phyloP scores from a whole-genome alignment of 2,329 filamentous ascomycete genomes.

The Phoma sp. region DNA sequence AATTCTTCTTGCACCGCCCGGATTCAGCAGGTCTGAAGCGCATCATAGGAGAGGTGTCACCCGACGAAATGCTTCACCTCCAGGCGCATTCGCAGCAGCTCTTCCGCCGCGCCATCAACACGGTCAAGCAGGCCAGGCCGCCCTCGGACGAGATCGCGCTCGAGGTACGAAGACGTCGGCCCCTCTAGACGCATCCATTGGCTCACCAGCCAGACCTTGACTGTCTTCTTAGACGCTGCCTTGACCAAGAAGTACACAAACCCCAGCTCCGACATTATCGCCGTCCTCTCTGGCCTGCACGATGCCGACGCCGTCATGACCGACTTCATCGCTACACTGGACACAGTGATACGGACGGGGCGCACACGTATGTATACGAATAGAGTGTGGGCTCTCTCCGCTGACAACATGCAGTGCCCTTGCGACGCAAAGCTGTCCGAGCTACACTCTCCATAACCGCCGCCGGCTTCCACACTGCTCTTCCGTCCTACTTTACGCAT shows the following conservation, averaged over 20 bases:
- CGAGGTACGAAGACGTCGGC: constrained; percentile 67
- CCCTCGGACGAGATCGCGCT: constrained; percentile 78
- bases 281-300: constrained; percentile 85
- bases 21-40: constrained; percentile 71
- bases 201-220: constrained; percentile 75
- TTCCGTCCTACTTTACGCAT: constrained; percentile 94
- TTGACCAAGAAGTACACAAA: constrained; percentile 92
- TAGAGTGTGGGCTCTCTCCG: background rate
- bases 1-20: constrained; percentile 90
- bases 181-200: constrained; percentile 25
- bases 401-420: constrained; percentile 60
- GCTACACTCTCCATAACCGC: constrained; percentile 84
- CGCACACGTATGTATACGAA: constrained; percentile 63
- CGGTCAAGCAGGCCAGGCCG: constrained; percentile 66
- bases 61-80: constrained; percentile 76
- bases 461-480: constrained; percentile 93
- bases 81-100: constrained; percentile 79
- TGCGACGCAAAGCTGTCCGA: constrained; percentile 80
- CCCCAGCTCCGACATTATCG: constrained; percentile 92
- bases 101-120: constrained; percentile 73
- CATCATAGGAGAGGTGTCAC: constrained; percentile 71
- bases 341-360: constrained; percentile 81
- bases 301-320: constrained; percentile 85
- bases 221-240: constrained; percentile 81
- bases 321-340: constrained; percentile 83